Base-by-base conservation (phyloP, 2,329 filamentous ascomycete genomes). In the Thelonectria discophora region DNA sequence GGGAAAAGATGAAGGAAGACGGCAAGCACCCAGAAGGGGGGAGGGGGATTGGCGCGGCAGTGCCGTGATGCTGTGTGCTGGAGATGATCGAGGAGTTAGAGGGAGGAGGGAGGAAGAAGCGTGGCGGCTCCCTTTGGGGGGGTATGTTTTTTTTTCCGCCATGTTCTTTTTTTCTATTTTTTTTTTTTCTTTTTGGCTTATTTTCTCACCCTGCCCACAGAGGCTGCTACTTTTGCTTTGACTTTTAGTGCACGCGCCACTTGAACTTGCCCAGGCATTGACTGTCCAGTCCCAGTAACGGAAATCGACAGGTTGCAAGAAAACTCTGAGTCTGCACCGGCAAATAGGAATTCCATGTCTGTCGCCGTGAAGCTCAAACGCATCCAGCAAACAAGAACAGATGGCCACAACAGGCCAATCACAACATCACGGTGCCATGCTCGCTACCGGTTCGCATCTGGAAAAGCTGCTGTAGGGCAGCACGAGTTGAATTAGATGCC, bases 31-130 rank as follows among this genome's bases (percentile, higher is more conserved):
- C 78, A 75, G 67, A 67, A 68, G 67, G 73, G 71, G 66, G 63
- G 62, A 59, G 55, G 62, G 72, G 67, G 71, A 78, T 81, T 81
- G 80, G 75, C 79, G 76, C 78, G 78, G 79, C 79, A 78, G 78
- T 75, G 79, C 78, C 79, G 72, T 74, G 67, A 71, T 72, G 70
- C 73, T 73, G 70, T 73, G 69, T 69, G 72, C 68, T 72, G 69
- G 62, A 69, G 65, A 55, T 64, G 64, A 69, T 66, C 60, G 68
- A 72, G 45, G 45, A 47, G 45, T 37, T 2, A 37, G 45, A 47
- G 43, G 43, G 21, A 30, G 21, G 45, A 55, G 62, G 66, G 59
- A 61, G 60, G 56, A 65, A 54, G 55, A 60, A 62, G 62, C 55
- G 60, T 62, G 55, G 55, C 42, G 55, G 58, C 57, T 63, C 34